Percentiles rank a stretch among this genome's conserved stretches.
Conservation (phyloP, 2,329 filamentous ascomycete species). For the Gliomastix tumulicola region DNA sequence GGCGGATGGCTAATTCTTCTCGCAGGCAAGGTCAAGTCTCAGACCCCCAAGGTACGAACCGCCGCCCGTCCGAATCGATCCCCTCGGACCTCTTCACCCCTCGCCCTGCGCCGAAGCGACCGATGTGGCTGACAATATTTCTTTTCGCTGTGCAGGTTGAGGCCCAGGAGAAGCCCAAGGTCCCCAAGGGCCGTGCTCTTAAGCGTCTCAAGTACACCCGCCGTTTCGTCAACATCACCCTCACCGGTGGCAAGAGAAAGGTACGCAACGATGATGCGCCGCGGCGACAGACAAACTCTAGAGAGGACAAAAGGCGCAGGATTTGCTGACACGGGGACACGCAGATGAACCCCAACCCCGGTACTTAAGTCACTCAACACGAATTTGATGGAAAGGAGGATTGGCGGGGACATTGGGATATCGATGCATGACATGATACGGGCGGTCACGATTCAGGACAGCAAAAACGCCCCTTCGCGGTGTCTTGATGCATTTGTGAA, state of each 20-base stretch:
- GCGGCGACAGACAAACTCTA: too few species aligned
- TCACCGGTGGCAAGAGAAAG: slow-evolving; percentile 98
- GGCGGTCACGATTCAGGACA: too few species aligned
- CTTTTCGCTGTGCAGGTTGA: slow-evolving; percentile 57
- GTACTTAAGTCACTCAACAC: slow-evolving; percentile 42
- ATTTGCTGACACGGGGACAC: background rate
- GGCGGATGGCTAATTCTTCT: slow-evolving; percentile 38
- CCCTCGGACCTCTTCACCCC: too few species aligned
- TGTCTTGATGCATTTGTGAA: too few species aligned
- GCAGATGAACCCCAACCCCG: slow-evolving; percentile 85
- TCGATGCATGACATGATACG: too few species aligned
- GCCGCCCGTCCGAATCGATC: too few species aligned
- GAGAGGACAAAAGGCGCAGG: too few species aligned
- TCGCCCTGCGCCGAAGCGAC: slow-evolving; percentile 7
- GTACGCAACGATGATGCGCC: slow-evolving; percentile 38
- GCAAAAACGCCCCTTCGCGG: too few species aligned
- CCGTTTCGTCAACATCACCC: slow-evolving; percentile 96
- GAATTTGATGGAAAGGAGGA: too few species aligned
- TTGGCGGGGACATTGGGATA: too few species aligned
- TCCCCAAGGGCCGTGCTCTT: slow-evolving; percentile 92
- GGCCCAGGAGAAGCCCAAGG: slow-evolving; percentile 92
- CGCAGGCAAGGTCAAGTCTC: slow-evolving; percentile 96
- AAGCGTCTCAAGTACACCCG: slow-evolving; percentile 96
- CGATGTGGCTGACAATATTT: slow-evolving; percentile 19
- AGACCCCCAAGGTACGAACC: slow-evolving; percentile 77